These are phyloP conservation scores for Eimeria falciformis DNA, from an alignment of 169 alveolate genomes.

Conservation along the genomic window DNA sequence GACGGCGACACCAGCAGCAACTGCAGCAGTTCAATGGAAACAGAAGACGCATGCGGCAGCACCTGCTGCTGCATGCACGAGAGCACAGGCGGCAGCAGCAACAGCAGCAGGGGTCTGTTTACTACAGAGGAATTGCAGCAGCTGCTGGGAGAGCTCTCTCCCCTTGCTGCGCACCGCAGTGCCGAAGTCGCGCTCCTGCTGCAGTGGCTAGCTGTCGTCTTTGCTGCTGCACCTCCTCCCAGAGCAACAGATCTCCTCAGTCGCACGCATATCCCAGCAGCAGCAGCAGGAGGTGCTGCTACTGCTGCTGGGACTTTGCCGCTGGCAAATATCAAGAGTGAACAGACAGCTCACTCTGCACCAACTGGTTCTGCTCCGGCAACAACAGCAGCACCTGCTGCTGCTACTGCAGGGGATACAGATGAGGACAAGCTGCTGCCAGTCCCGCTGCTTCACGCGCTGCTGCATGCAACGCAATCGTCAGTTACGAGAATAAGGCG, in stretches of 20 bases:
- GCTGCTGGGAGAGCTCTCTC: conserved; percentile 36
- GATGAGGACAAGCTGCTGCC: conserved; percentile 59
- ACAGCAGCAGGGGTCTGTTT: conserved; percentile 46
- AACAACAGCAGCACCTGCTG: neutral
- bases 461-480: conserved; percentile 75
- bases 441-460: conserved; percentile 64
- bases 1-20: conserved; percentile 14
- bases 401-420: neutral
- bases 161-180: conserved; percentile 42
- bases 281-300: conserved; percentile 15
- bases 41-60: conserved; percentile 7
- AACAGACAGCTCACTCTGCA: conserved; percentile 15
- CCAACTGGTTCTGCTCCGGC: conserved; percentile 3
- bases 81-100: conserved; percentile 27
- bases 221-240: conserved; percentile 63
- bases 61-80: conserved; percentile 29
- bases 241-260: conserved; percentile 2
- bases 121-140: conserved; percentile 43
- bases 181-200: conserved; percentile 40
- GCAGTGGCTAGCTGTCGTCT: conserved; percentile 56
- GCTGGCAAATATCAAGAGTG: conserved; percentile 32
- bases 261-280: conserved; percentile 13
- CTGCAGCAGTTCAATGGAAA: conserved; percentile 3
- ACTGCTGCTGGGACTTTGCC: neutral
- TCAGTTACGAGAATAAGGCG: conserved; percentile 46